Evolutionary conservation across 305 asterid genomes (phyloP).

Genomic region (Fraxinus platypoda): DNA sequence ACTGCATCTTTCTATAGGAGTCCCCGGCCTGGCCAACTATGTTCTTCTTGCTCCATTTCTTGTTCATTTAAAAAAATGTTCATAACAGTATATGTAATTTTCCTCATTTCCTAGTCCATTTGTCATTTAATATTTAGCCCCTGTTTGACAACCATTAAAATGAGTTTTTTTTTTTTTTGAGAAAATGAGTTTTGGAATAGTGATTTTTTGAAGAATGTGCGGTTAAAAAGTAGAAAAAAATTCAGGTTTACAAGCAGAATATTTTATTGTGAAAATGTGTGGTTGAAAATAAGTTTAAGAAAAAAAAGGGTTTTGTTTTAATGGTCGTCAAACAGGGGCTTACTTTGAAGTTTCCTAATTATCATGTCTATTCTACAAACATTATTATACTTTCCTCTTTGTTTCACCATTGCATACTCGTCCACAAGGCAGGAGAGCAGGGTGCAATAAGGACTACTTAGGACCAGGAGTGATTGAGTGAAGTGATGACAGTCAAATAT

Average conservation of each 20-base stretch:
- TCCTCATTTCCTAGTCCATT: neutral
- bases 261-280: neutral
- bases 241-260: no score
- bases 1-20: neutral
- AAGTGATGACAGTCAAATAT: slow-evolving; percentile 2
- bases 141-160: no score
- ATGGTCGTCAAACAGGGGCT: neutral
- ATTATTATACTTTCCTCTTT: neutral
- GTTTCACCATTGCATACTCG: slow-evolving; percentile 1
- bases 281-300: neutral
- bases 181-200: no score
- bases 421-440: slow-evolving; percentile 1
- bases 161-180: no score
- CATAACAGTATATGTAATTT: neutral
- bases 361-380: neutral
- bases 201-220: no score
- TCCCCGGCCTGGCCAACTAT: neutral
- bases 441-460: neutral
- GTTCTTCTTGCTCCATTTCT: slow-evolving; percentile 1
- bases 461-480: neutral
- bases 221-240: no score
- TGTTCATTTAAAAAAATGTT: neutral
- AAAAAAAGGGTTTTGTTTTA: no score
- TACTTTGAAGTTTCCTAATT: slow-evolving; percentile 7
- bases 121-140: slow-evolving; percentile 7